These are phyloP conservation scores for Corylus americana DNA, from an alignment of 306 rosid genomes.

Conservation along the genomic window DNA sequence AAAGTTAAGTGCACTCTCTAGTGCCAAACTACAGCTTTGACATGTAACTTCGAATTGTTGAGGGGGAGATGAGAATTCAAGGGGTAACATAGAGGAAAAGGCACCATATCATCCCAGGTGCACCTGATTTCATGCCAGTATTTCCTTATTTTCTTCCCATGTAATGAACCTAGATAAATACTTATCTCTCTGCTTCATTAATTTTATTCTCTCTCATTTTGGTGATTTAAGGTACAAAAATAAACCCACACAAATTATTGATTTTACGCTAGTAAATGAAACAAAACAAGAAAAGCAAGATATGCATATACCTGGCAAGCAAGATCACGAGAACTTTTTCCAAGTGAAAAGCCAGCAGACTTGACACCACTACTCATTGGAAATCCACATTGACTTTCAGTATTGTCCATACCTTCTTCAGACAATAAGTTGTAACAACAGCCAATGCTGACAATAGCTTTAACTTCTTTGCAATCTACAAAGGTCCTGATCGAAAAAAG, in stretches of 20 bases:
- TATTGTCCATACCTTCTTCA: slow-evolving; percentile 52
- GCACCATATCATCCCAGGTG: neutral
- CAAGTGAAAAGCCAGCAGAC: slow-evolving; percentile 66
- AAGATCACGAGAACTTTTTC: slow-evolving; percentile 79
- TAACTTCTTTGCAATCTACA: slow-evolving; percentile 73
- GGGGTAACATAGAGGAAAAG: neutral
- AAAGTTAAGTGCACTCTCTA: no score
- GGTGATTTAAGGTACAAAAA: neutral
- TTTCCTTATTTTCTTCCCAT: no score
- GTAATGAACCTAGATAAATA: neutral
- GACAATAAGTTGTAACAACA: slow-evolving; percentile 92
- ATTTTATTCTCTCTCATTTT: neutral
- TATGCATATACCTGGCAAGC: slow-evolving; percentile 79
- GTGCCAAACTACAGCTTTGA: no score
- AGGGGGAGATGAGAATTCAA: neutral
- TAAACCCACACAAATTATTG: neutral
- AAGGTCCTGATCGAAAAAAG: slow-evolving; percentile 58
- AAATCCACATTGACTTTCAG: slow-evolving; percentile 59
- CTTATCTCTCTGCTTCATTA: neutral
- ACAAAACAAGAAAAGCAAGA: slow-evolving; percentile 6
- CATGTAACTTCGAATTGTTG: neutral
- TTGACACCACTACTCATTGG: slow-evolving; percentile 77
- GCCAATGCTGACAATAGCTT: slow-evolving; percentile 85
- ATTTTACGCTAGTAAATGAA: neutral
- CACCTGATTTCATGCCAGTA: no score